These are phyloP conservation scores for Arabis alpina DNA, from an alignment of 345 rosid genomes.

Conservation along the genomic window DNA sequence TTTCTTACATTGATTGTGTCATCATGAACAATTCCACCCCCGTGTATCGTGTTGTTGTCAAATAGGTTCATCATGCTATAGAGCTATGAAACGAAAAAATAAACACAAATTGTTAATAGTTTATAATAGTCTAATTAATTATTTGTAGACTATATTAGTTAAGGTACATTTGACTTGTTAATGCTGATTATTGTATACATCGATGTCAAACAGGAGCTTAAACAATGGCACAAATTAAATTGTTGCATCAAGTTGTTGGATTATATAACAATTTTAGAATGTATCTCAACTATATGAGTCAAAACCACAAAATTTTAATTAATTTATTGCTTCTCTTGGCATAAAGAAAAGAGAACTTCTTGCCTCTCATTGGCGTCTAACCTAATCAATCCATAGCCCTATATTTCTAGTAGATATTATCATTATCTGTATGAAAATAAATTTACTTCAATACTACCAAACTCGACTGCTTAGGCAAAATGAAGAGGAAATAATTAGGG, in stretches of 20 bases:
- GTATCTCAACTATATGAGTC: slow-evolving; percentile 1
- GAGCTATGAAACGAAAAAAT: slow-evolving; percentile 7
- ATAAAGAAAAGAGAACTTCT: background rate
- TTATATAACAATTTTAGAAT: background rate
- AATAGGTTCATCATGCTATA: slow-evolving; percentile 30
- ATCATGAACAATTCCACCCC: slow-evolving; percentile 18
- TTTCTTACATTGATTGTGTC: slow-evolving; percentile 31
- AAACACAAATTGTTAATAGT: slow-evolving; percentile 4
- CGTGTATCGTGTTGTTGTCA: slow-evolving; percentile 18
- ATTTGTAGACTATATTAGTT: background rate
- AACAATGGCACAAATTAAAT: background rate
- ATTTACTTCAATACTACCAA: background rate
- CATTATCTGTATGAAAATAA: background rate
- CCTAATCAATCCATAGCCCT: slow-evolving; percentile 10
- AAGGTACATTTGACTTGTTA: slow-evolving; percentile 31
- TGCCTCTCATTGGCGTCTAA: slow-evolving; percentile 12
- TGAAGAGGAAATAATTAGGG: background rate
- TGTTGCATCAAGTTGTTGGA: slow-evolving; percentile 15
- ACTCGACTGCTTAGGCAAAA: slow-evolving; percentile 12
- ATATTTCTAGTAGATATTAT: background rate
- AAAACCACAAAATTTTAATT: background rate
- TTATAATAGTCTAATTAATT: background rate
- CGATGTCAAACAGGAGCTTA: slow-evolving; percentile 6
- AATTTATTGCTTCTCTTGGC: slow-evolving; percentile 3
- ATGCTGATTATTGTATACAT: slow-evolving; percentile 3